A percentile compares a stretch with the other conserved stretches of the same genome.
Conservation (phyloP, 2,329 filamentous ascomycete species). For the Dactylonectria estremocensis region DNA sequence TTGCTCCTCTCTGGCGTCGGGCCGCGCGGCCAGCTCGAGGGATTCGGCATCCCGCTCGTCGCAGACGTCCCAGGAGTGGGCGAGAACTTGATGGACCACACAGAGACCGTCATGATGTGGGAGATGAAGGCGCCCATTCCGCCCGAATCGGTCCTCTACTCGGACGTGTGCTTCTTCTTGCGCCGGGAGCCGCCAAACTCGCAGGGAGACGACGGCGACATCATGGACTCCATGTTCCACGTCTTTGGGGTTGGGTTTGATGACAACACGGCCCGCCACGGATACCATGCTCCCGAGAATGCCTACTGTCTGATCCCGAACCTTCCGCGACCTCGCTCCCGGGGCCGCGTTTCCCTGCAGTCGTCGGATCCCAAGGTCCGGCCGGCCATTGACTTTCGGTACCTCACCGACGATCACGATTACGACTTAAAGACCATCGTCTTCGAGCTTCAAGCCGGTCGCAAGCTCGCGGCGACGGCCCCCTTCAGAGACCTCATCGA, state of each 20-base stretch:
- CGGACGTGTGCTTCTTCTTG: conserved; percentile 88
- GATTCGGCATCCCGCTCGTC: conserved; percentile 66
- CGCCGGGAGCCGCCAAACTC: conserved; percentile 81
- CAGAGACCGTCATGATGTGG: conserved; percentile 73
- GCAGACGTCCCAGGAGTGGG: conserved; percentile 70
- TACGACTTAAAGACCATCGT: too few species aligned
- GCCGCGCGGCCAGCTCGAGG: conserved; percentile 64
- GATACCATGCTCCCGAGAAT: too few species aligned
- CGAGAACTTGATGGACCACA: conserved; percentile 72
- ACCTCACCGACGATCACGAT: conserved; percentile 87
- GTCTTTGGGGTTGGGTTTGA: conserved; percentile 95
- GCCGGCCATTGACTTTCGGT: conserved; percentile 87
- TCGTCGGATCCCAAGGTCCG: conserved; percentile 81
- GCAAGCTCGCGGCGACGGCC: too few species aligned
- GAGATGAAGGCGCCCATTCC: conserved; percentile 84
- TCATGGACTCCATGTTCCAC: conserved; percentile 93
- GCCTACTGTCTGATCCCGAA: conserved; percentile 94
- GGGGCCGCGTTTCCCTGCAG: conserved; percentile 82
- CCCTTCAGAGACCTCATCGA: too few species aligned
- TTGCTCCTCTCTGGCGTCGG: conserved; percentile 70
- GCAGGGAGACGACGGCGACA: conserved; percentile 75
- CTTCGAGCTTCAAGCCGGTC: too few species aligned
- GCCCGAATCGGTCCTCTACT: conserved; percentile 87
- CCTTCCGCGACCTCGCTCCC: conserved; percentile 85
- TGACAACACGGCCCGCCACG: too few species aligned